Percentiles rank a stretch among this genome's conserved stretches.
These are phyloP conservation scores for Elongisporangium anandrum DNA, from an alignment of 352 stramenopile species.

Conservation along the genomic window DNA sequence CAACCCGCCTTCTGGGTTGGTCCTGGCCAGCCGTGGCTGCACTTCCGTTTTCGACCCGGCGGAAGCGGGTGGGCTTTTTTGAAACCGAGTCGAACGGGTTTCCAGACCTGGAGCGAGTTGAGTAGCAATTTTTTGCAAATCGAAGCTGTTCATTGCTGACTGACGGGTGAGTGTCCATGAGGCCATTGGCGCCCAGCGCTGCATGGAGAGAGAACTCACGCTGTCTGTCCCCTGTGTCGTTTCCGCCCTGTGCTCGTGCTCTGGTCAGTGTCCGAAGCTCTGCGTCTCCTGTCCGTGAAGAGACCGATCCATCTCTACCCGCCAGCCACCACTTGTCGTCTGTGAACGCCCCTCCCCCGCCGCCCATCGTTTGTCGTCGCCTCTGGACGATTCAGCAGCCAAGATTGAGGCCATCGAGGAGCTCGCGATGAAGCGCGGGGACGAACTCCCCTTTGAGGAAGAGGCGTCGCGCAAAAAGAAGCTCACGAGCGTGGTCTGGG, in stretches of 20 bases:
- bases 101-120: background rate
- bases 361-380: background rate
- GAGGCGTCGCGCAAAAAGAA: conserved; percentile 73
- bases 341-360: background rate
- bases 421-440: conserved; percentile 42
- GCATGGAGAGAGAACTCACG: background rate
- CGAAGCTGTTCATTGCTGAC: background rate
- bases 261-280: background rate
- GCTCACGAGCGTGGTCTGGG: conserved; percentile 78
- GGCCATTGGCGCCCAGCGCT: background rate
- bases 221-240: background rate
- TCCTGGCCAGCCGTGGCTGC: background rate
- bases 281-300: background rate
- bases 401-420: conserved; percentile 38
- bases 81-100: background rate
- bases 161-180: background rate
- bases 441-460: conserved; percentile 63
- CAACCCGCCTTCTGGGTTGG: background rate
- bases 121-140: conserved; percentile 2
- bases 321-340: background rate
- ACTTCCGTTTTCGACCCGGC: background rate
- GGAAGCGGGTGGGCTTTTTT: background rate
- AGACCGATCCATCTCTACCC: background rate
- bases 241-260: background rate
- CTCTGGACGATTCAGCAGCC: conserved; percentile 4